Evolutionary conservation across 2,329 filamentous ascomycete species (phyloP), one percentile per base, ranked within the genome.

Genomic region (Cryoendolithus antarcticus): DNA sequence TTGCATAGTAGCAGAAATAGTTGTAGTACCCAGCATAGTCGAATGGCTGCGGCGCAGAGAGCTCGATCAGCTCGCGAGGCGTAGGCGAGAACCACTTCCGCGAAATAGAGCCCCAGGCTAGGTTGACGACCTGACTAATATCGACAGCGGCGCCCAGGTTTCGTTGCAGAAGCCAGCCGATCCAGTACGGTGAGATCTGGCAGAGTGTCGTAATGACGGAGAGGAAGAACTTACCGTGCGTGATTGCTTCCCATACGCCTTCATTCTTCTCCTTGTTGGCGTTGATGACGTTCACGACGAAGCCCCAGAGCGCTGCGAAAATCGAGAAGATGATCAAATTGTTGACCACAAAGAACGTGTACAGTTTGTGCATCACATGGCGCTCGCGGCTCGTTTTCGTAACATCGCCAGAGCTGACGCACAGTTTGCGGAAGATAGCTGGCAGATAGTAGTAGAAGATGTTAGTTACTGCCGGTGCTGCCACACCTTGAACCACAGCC

Each of bases 1-100:
- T 95, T 15, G 82, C 71, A 64, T 96, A 98, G 64, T 85, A 98
- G 21, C 96, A 69, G 62, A 95, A 95, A 60, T 93, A 96, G 61
- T 95, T 96, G 72, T 95, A 98, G 64, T 96, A 96, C 51, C 77
- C 86, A 42, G 91, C 86, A 55, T 95, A 96, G 50, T 96, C 88
- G 58, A 98, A 95, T 0, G 84, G 70, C 2, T 85, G 88, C 1
- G 91, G 91, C 3, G 91, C 91, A 1, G 88, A 94, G 55, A 91
- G 75, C 59, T 94, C 85, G 49, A 96, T 96, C 49, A 91, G 69
- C 59, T 94, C 82, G 49, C 91, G 74, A 4, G 91, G 91, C 2
- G 91, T 96, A 3, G 89, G 89, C 44, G 77, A 81, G 19, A 84
- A 74, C 53, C 95, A 91, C 40, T 80, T 89, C 56, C 86, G 80